Percentiles rank a stretch among this genome's conserved stretches.
phyloP scores from a whole-genome alignment of 805 yeast species.

The Saccharomycopsis javanensis region DNA sequence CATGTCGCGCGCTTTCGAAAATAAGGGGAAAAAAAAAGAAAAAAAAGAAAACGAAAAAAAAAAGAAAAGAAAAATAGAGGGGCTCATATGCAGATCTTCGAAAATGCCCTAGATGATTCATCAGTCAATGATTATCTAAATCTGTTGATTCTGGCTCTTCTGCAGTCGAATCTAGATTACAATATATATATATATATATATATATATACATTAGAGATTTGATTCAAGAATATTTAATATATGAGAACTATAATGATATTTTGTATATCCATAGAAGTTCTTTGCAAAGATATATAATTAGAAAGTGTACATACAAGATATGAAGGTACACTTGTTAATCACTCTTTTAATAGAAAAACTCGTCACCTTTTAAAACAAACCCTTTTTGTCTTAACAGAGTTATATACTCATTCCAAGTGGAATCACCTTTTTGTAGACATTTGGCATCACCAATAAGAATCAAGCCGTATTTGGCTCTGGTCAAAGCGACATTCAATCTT shows the following conservation, averaged over 20 bases:
- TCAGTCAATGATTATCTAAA: too few relatives aligned
- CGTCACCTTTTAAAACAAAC: conserved; percentile 10
- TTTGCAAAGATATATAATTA: too few relatives aligned
- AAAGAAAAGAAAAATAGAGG: neutral
- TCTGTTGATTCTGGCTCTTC: too few relatives aligned
- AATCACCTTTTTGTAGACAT: conserved; percentile 36
- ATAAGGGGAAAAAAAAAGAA: neutral
- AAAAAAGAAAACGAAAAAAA: neutral
- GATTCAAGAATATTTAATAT: too few relatives aligned
- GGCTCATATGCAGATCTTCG: neutral
- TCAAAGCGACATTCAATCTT: conserved; percentile 63
- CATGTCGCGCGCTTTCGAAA: neutral
- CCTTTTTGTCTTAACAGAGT: conserved; percentile 8
- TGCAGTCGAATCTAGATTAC: too few relatives aligned
- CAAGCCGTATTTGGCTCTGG: conserved; percentile 57
- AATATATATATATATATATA: too few relatives aligned
- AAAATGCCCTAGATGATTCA: neutral
- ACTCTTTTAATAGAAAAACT: conserved; percentile 2
- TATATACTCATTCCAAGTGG: conserved; percentile 43
- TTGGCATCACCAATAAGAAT: conserved; percentile 53
- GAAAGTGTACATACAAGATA: too few relatives aligned
- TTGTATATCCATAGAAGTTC: neutral
- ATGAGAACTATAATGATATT: too few relatives aligned
- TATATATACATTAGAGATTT: too few relatives aligned
- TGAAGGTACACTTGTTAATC: too few relatives aligned